These are phyloP conservation scores for Pistacia vera DNA, from an alignment of 345 rosid species.

Conservation along the genomic window DNA sequence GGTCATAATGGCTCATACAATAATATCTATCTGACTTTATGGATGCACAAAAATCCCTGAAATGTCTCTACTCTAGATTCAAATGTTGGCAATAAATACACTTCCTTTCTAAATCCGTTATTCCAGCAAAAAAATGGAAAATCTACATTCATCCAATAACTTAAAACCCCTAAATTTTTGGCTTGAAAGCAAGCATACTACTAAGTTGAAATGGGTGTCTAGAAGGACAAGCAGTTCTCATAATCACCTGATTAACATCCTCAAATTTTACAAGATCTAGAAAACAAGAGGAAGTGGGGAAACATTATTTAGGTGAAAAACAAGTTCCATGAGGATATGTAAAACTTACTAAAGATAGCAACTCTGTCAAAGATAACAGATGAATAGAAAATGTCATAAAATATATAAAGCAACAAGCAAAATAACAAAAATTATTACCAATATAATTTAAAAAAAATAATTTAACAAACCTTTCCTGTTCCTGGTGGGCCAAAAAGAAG, in stretches of 20 bases:
- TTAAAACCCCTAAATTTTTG: background rate
- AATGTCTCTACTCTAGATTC: background rate
- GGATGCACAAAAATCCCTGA: background rate
- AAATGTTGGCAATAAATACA: background rate
- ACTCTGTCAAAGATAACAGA: background rate
- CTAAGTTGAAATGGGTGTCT: background rate
- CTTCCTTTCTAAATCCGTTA: background rate
- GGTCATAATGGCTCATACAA: background rate
- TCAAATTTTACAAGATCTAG: background rate
- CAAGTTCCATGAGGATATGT: slow-evolving; percentile 1
- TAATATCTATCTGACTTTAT: background rate
- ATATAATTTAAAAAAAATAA: slow-evolving; percentile 7
- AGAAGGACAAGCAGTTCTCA: background rate
- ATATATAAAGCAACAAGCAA: too few relatives aligned
- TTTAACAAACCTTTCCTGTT: slow-evolving; percentile 82
- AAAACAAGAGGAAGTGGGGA: background rate
- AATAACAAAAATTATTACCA: background rate
- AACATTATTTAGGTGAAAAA: slow-evolving; percentile 2
- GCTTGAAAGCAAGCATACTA: background rate
- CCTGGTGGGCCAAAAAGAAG: slow-evolving; percentile 99
- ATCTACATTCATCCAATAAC: background rate
- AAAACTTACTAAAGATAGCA: background rate
- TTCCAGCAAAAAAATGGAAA: background rate
- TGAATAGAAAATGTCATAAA: background rate
- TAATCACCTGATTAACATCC: background rate